Evolutionary conservation across 768 basidiomycete genomes (phyloP).

Genomic region (Kwoniella dendrophila): DNA sequence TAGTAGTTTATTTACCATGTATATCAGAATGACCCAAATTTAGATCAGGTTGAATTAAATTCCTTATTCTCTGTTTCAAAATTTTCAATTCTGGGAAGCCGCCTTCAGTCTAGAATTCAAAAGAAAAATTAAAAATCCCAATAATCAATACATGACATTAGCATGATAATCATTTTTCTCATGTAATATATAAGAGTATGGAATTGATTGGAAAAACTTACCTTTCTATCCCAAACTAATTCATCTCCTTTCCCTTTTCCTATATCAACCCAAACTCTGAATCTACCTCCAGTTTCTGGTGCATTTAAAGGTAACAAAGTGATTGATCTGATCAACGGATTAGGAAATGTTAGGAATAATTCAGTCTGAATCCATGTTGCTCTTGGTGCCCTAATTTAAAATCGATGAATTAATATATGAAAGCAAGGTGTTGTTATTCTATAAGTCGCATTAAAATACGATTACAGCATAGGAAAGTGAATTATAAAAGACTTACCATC

Average conservation of each 20-base stretch:
- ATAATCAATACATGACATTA: too few species aligned
- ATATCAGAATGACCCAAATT: constrained; percentile 84
- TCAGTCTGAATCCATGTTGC: constrained; percentile 95
- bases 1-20: constrained; percentile 10
- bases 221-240: constrained; percentile 82
- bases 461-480: not conserved
- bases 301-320: constrained; percentile 72
- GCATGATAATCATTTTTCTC: too few species aligned
- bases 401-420: not conserved
- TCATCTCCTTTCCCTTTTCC: constrained; percentile 31
- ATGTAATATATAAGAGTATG: not conserved
- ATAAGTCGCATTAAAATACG: too few species aligned
- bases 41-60: constrained; percentile 75
- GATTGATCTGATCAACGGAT: constrained; percentile 69
- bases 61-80: constrained; percentile 87
- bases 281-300: constrained; percentile 84
- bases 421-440: too few species aligned
- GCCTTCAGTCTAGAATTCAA: constrained; percentile 62
- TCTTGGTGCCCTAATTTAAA: constrained; percentile 72
- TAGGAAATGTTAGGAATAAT: constrained; percentile 84
- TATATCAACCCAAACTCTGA: constrained; percentile 78
- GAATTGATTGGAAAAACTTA: constrained; percentile 34
- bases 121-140: not conserved
- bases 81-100: constrained; percentile 76
- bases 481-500: constrained; percentile 65